Percentiles rank a stretch among this genome's conserved stretches.
phyloP scores from a whole-genome alignment of 1,284 basidiomycete genomes.

The Ganoderma multipileum region DNA sequence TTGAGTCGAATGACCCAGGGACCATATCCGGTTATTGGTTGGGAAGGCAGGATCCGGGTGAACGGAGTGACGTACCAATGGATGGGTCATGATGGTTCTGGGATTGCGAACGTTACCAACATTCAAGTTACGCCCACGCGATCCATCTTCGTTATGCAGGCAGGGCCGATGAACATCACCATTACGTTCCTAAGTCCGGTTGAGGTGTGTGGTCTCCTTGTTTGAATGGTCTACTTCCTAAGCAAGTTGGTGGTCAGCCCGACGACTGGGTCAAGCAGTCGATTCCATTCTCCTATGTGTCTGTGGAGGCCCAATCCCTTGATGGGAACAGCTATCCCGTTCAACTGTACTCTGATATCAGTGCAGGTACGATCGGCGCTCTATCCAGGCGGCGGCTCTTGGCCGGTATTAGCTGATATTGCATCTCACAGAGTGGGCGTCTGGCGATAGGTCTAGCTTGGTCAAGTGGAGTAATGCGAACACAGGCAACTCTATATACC shows the following conservation, averaged over 20 bases:
- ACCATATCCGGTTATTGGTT: slow-evolving; percentile 12
- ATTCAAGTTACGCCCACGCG: slow-evolving; percentile 28
- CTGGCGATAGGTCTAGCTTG: slow-evolving; percentile 19
- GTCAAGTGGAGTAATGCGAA: slow-evolving; percentile 26
- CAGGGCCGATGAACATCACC: slow-evolving; percentile 30
- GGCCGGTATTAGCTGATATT: not conserved
- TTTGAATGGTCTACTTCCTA: not conserved
- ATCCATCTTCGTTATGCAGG: slow-evolving; percentile 29
- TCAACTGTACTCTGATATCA: slow-evolving; percentile 45
- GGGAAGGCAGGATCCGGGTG: slow-evolving; percentile 32
- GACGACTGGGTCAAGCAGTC: slow-evolving; percentile 43
- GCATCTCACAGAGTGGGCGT: slow-evolving; percentile 31
- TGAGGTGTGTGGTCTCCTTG: slow-evolving; percentile 25
- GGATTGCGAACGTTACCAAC: slow-evolving; percentile 17
- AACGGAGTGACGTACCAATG: slow-evolving; percentile 32
- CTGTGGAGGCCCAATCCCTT: slow-evolving; percentile 37
- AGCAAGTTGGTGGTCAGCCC: slow-evolving; percentile 29
- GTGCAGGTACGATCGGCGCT: slow-evolving; percentile 30
- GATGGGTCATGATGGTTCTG: slow-evolving; percentile 20
- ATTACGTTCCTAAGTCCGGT: slow-evolving; percentile 34
- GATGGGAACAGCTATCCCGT: slow-evolving; percentile 41
- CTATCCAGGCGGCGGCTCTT: not conserved
- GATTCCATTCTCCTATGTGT: slow-evolving; percentile 44
- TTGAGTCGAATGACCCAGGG: not conserved
- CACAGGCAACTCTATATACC: slow-evolving; percentile 24